Evolutionary conservation across 768 basidiomycete species (phyloP).

Genomic region (Podaxis sp.): DNA sequence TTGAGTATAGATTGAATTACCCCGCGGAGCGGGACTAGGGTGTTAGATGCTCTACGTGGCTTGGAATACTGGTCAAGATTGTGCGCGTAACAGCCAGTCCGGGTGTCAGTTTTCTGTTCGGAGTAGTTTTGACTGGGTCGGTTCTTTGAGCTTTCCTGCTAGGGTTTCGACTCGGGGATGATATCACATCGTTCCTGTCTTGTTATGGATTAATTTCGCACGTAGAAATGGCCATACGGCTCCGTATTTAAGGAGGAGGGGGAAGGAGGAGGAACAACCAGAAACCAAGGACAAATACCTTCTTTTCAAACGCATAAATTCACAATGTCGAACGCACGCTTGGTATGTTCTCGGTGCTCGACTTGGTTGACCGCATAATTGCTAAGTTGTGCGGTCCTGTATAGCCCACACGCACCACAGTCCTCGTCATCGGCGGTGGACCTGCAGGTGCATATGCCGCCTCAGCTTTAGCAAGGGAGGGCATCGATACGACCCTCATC

Average conservation of each 20-base stretch:
- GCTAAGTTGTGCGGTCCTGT: not conserved
- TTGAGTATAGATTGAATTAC: too few relatives aligned
- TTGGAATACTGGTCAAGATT: not conserved
- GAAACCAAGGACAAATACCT: not conserved
- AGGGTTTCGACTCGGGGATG: not conserved
- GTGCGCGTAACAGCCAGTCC: not conserved
- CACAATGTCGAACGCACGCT: not conserved
- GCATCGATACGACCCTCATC: slow-evolving; percentile 35
- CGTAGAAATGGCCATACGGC: not conserved
- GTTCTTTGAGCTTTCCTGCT: not conserved
- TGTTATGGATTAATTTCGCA: not conserved
- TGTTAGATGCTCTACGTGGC: not conserved
- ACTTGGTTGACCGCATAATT: not conserved
- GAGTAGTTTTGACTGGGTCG: not conserved
- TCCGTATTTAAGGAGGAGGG: not conserved
- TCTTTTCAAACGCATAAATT: not conserved
- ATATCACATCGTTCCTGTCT: not conserved
- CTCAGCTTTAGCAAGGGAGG: slow-evolving; percentile 39
- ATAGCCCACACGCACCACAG: slow-evolving; percentile 21
- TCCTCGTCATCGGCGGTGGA: slow-evolving; percentile 43
- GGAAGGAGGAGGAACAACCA: not conserved
- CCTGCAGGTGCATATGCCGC: slow-evolving; percentile 49
- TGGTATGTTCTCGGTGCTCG: not conserved
- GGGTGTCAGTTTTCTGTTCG: not conserved
- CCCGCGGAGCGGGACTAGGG: not conserved